Evolutionary conservation across 2,329 filamentous ascomycete species (phyloP), one percentile per base, ranked within the genome.

Genomic region (Beauveria sp.): DNA sequence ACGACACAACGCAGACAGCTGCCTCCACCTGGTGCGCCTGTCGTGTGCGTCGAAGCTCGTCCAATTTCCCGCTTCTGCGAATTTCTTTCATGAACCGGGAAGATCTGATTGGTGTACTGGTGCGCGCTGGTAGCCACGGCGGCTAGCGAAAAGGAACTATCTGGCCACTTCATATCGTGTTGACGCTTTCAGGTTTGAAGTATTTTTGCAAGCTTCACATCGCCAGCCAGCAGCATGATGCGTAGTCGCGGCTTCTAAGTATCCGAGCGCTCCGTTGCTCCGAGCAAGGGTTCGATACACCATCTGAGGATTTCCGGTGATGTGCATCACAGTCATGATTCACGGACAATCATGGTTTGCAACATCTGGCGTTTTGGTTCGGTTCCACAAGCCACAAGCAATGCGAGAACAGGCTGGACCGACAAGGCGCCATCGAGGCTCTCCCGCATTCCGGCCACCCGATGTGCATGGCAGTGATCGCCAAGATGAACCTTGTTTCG

Each of bases 1-100:
- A 52, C 56, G 56, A 59, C 47, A 52, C 48, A 34, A 51, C 47
- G 30, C 56, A 43, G 34, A 44, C 46, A 10, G 34, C 18, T 14
- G 57, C 57, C 47, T 59, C 57, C 57, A 59, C 56, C 40, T 40
- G n/a, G 24, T 46, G 55, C 44, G 22, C 16, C 40, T 41, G 50
- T 53, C 50, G 48, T 40, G 48, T 59, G 40, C 48, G 40, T 47
- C 30, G 52, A 54, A 51, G 50, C 40, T 59, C 41, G 50, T 47
- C 57, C 40, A 47, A 59, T 59, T 59, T 59, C 57, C 48, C 57
- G 48, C 47, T 47, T 41, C 41, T 53, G 50, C 20, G 50, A n/a
- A 54, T 46, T 37, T 54, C 40, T 54, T 59, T 44, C 41, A 46
- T 41, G 50, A 26, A 28, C 14, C 47, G 16, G 2, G 22, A n/a